phyloP scores from a whole-genome alignment of 805 yeast genomes.

The Candida sithepensis region DNA sequence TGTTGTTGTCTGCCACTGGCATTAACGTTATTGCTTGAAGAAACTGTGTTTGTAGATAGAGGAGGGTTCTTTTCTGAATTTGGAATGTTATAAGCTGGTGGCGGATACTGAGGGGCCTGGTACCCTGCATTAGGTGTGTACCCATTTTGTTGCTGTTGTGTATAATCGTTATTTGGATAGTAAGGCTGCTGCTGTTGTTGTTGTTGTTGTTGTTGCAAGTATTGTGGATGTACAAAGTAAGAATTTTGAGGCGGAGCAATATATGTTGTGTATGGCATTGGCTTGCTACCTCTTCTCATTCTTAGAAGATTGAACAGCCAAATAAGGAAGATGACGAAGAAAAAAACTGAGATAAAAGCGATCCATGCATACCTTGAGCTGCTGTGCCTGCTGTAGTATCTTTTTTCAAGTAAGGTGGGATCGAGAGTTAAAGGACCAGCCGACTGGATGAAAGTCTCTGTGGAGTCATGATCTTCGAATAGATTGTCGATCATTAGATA shows the following conservation, averaged over 20 bases:
- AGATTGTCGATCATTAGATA: neutral
- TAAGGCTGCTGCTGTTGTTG: neutral
- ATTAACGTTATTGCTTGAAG: neutral
- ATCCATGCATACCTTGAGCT: slow-evolving; percentile 1
- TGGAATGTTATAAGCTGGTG: neutral
- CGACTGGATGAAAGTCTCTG: neutral
- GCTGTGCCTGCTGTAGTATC: neutral
- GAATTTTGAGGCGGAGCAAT: slow-evolving; percentile 3
- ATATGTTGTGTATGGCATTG: slow-evolving; percentile 2
- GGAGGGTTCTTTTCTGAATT: neutral
- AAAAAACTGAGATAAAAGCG: neutral
- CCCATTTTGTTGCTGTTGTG: neutral
- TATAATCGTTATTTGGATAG: neutral
- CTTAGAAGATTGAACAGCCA: slow-evolving; percentile 1
- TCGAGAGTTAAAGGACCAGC: neutral
- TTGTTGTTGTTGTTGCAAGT: neutral
- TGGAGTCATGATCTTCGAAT: neutral
- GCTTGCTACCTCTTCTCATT: slow-evolving; percentile 5
- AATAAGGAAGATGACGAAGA: neutral
- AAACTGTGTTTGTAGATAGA: neutral
- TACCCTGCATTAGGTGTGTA: neutral
- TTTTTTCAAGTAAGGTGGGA: neutral
- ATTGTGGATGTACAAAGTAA: neutral
- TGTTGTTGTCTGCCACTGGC: neutral
- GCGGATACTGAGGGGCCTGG: neutral